Percentiles rank a stretch among this genome's conserved stretches.
phyloP scores from a whole-genome alignment of 2,329 filamentous ascomycete species.

The Kalaharituber pfeilii region DNA sequence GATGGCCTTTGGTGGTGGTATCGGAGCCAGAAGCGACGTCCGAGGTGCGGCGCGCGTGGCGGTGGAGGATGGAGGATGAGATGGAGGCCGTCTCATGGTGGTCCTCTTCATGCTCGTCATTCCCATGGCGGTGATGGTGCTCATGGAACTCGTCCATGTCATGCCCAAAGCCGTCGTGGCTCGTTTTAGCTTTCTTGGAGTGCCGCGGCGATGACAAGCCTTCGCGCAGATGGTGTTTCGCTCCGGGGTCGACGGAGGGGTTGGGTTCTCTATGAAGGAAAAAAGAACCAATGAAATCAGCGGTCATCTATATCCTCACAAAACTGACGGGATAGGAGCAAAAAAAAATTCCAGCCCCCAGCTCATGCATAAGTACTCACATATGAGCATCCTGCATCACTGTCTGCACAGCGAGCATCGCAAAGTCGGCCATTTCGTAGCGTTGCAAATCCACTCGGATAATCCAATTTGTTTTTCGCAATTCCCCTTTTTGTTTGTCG shows the following conservation, averaged over 20 bases:
- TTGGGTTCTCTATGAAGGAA: background rate
- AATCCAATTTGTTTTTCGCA: no score
- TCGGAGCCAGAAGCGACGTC: slow-evolving; percentile 25
- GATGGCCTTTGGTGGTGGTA: no score
- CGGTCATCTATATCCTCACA: no score
- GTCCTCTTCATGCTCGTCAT: slow-evolving; percentile 31
- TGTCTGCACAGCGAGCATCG: background rate
- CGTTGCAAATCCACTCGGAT: background rate
- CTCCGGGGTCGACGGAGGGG: background rate
- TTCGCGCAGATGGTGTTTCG: background rate
- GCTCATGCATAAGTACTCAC: background rate
- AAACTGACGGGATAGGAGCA: background rate
- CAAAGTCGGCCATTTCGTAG: slow-evolving; percentile 22
- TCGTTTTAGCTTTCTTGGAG: no score
- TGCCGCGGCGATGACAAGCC: no score
- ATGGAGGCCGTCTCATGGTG: slow-evolving; percentile 48
- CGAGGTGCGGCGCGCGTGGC: slow-evolving; percentile 33
- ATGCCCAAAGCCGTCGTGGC: no score
- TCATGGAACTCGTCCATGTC: no score
- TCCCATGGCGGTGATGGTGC: no score
- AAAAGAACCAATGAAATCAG: no score
- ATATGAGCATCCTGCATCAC: background rate
- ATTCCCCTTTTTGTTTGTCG: background rate
- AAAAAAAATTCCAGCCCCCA: background rate
- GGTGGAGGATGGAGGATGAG: slow-evolving; percentile 46